Percentiles rank a stretch among this genome's conserved stretches.
These are phyloP conservation scores for Aphanomyces invadans DNA, from an alignment of 352 stramenopile species.

Conservation along the genomic window DNA sequence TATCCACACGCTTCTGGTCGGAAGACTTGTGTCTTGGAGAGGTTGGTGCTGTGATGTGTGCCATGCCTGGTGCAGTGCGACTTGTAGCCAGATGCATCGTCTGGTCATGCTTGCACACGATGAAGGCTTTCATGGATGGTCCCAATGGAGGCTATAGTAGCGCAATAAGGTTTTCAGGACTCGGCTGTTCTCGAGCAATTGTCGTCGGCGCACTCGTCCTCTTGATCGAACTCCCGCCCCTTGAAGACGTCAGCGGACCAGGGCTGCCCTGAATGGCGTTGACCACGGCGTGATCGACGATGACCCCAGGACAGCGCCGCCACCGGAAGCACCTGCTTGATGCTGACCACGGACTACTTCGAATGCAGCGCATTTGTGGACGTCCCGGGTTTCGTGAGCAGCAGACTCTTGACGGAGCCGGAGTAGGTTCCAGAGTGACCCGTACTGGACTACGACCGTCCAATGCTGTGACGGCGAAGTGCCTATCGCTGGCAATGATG, in stretches of 20 bases:
- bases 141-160: no score
- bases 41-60: no score
- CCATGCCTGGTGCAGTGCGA: no score
- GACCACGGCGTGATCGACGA: not conserved
- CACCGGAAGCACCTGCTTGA: not conserved
- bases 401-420: not conserved
- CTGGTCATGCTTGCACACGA: no score
- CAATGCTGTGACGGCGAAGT: no score
- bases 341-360: not conserved
- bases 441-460: not conserved
- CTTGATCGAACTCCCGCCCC: not conserved
- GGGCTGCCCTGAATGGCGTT: not conserved
- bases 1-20: no score
- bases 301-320: not conserved
- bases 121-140: no score
- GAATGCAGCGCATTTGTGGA: no score
- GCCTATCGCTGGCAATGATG: not conserved
- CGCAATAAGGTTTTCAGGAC: no score
- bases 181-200: no score
- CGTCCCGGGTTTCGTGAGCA: not conserved
- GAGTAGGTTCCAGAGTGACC: not conserved
- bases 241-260: not conserved
- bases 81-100: no score
- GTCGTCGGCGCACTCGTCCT: conserved; percentile 29
- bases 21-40: no score